Base-by-base conservation (phyloP, 2,329 filamentous ascomycete species). In the Botrytis paeoniae region DNA sequence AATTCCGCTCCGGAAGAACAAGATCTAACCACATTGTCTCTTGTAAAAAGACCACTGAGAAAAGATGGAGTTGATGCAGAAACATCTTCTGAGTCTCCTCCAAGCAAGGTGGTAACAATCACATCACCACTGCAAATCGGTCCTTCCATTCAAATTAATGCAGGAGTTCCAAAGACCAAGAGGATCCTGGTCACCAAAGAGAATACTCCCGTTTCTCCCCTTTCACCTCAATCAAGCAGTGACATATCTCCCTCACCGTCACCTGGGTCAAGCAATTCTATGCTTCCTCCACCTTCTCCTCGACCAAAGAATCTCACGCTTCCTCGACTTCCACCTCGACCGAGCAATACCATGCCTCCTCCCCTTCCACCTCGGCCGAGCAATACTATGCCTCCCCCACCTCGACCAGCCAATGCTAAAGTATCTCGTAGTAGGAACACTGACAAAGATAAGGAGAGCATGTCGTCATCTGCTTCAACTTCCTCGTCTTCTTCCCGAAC, bases 121-220 rank as follows among this genome's bases (percentile, higher is more conserved):
- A 39, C 6, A 37, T 62, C 60, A 2, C 22, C 35, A 10, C 22
- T 62, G 25, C 22, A 41, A 41, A 25, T 9, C 18, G 25, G 60
- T 16, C 35, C 25, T 39, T 62, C 37, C 7, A 62, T 12, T 39
- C 60, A 39, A 9, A 62, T 10, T 39, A 10, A 66, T 39, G 32
- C 32, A 51, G 5, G 1, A 18, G 22, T 20, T 54, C 1, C n/a
- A 2, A 4, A 29, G 8, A 45, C 0, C 16, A 35, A 16, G 12
- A 18, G 6, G 29, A 16, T 37, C 29, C 20, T 12, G 29, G 41
- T 7, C 35, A 25, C 41, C 14, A n/a, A 41, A n/a, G 4, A n/a
- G 3, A 4, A 51, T 18, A 2, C 2, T 6, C 1, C 16, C 1
- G 9, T 1, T 22, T 22, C 32, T n/a, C 14, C 32, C 4, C 45